Percentiles rank a stretch among this genome's conserved stretches.
Conservation (phyloP, 2,329 filamentous ascomycete genomes). For the Meredithiella fracta region DNA sequence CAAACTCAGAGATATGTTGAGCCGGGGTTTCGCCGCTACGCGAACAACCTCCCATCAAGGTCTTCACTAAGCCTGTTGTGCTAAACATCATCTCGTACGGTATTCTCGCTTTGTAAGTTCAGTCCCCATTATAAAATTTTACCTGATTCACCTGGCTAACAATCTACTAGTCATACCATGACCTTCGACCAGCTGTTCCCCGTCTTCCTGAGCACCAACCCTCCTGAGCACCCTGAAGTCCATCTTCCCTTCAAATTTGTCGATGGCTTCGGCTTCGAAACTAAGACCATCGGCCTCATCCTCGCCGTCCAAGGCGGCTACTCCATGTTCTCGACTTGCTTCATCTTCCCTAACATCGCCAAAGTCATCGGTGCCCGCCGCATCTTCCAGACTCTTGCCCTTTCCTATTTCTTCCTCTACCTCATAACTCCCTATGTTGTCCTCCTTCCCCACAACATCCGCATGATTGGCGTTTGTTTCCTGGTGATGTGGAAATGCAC, state of each 20-base stretch:
- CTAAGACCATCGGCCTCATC: conserved; percentile 73
- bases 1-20: not conserved
- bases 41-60: conserved; percentile 29
- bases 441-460: conserved; percentile 55
- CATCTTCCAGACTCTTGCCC: conserved; percentile 65
- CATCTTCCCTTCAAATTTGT: conserved; percentile 74
- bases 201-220: conserved; percentile 64
- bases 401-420: conserved; percentile 78
- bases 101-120: conserved; percentile 79
- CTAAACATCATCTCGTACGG: conserved; percentile 82
- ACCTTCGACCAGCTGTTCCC: conserved; percentile 90
- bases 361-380: conserved; percentile 59
- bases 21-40: not conserved
- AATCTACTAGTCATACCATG: conserved; percentile 69
- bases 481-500: conserved; percentile 85
- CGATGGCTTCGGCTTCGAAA: conserved; percentile 69
- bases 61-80: conserved; percentile 72
- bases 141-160: not conserved
- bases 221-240: conserved; percentile 30
- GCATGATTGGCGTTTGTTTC: conserved; percentile 58
- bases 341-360: conserved; percentile 67
- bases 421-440: conserved; percentile 77
- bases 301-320: conserved; percentile 79
- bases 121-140: conserved; percentile 14
- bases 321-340: conserved; percentile 71